A percentile compares a stretch with the other conserved stretches of the same genome.
Evolutionary conservation across 441 rosid genomes (phyloP).

Genomic region (Syzygium malaccense): DNA sequence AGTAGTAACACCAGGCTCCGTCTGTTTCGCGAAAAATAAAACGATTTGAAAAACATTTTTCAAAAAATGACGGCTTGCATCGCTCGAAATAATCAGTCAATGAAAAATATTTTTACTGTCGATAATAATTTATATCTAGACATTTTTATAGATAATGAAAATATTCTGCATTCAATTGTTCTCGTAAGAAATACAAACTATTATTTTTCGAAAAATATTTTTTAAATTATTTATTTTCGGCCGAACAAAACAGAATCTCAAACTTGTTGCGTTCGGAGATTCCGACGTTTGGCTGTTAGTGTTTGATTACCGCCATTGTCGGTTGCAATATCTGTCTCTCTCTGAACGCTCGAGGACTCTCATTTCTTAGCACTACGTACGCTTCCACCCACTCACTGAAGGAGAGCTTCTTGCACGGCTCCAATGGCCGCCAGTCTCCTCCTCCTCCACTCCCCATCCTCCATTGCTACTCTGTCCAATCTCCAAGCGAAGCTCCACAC

Average conservation of each 20-base stretch:
- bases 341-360: not conserved
- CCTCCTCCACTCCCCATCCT: slow-evolving; percentile 18
- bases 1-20: rapidly evolving
- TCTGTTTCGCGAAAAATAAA: too few relatives aligned
- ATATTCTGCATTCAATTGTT: too few relatives aligned
- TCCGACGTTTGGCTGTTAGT: not conserved
- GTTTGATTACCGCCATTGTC: not conserved
- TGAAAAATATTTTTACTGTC: too few relatives aligned
- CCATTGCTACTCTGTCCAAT: not conserved
- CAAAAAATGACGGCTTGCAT: too few relatives aligned
- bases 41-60: too few relatives aligned
- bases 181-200: too few relatives aligned
- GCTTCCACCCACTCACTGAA: not conserved
- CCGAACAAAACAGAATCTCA: not conserved
- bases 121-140: too few relatives aligned
- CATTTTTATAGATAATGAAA: too few relatives aligned
- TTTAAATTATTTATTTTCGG: too few relatives aligned
- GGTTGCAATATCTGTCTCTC: not conserved
- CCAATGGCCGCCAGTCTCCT: slow-evolving; percentile 28
- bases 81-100: too few relatives aligned
- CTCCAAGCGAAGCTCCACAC: slow-evolving; percentile 2
- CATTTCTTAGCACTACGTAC: not conserved
- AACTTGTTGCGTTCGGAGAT: not conserved
- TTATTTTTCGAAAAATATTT: too few relatives aligned
- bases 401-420: not conserved